Evolutionary conservation across 805 yeast genomes (phyloP), one percentile per base, ranked within the genome.

Genomic region (Suhomyces faveliae): DNA sequence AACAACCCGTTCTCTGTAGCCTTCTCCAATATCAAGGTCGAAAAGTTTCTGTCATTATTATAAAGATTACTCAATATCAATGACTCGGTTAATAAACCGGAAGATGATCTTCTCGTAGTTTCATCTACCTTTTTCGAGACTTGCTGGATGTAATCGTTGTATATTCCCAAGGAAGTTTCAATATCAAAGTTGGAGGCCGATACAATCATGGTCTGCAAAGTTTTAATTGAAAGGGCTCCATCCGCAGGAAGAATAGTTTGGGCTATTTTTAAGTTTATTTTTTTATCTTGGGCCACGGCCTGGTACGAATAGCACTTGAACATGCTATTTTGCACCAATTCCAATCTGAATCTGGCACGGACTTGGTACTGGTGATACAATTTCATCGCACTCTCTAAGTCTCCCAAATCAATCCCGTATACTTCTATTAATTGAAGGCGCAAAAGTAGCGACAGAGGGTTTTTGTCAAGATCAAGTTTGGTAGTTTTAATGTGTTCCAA

Each of bases 41-140:
- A 83, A 61, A 81, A 80, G 50, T 77, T 80, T 38, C 84, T 62
- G 57, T 81, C 84, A 38, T 70, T 64, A 33, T 70, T 67, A 17
- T 70, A 68, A 30, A 81, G 58, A 46, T 60, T 68, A 0, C 76
- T 72, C 12, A 77, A 51, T 23, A 80, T 61, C 33, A 81, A 56
- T 2, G 81, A 62, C 51, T 81, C 81, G 1, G 80, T 73, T 20
- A 80, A 52, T 4, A 64, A 46, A 1, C 80, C 80, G 12, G 73
- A 58, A 2, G 72, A 68, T 0, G 83, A 76, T 11, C 74, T 47
- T 1, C 61, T 59, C 1, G 61, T 55, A 3, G 42, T 50, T 21
- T 62, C 61, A 43, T 66, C 70, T 5, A 59, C 53, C 17, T 62
- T 63, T 6, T 49, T 56, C 1, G 76, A 64, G 0, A 73, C 69